These are phyloP conservation scores for Alternaria viburni DNA, from an alignment of 2,329 filamentous ascomycete genomes.

Conservation along the genomic window DNA sequence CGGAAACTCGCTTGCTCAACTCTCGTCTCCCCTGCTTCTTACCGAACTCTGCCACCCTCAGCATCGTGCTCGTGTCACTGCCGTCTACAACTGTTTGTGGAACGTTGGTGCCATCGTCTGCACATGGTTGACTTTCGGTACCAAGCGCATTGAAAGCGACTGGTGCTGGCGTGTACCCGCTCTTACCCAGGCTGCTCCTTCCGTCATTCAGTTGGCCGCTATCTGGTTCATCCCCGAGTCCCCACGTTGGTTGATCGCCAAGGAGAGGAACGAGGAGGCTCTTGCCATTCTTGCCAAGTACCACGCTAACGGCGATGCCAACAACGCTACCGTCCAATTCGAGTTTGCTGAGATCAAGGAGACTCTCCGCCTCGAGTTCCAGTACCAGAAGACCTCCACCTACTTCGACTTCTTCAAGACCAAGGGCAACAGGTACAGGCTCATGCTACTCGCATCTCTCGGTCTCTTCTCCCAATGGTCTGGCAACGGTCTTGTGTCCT, in stretches of 20 bases:
- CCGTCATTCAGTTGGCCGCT: conserved; percentile 65
- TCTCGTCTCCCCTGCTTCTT: conserved; percentile 68
- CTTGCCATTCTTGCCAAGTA: conserved; percentile 66
- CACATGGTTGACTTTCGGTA: conserved; percentile 62
- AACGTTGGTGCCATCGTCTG: conserved; percentile 65
- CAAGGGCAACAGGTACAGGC: conserved; percentile 68
- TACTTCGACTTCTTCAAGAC: conserved; percentile 69
- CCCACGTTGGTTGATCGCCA: conserved; percentile 66
- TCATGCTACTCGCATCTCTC: conserved; percentile 67
- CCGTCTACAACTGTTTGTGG: conserved; percentile 73
- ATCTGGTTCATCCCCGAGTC: conserved; percentile 69
- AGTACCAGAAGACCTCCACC: conserved; percentile 55
- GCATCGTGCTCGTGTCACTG: conserved; percentile 69
- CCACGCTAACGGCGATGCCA: conserved; percentile 66
- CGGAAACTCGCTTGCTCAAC: conserved; percentile 69
- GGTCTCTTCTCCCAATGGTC: conserved; percentile 73
- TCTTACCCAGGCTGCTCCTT: conserved; percentile 58
- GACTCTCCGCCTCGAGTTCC: conserved; percentile 65
- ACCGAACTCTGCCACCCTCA: conserved; percentile 73
- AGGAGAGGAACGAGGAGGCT: conserved; percentile 68
- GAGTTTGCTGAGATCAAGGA: conserved; percentile 71
- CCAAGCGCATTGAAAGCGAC: conserved; percentile 49
- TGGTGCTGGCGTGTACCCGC: conserved; percentile 62
- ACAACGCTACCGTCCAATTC: conserved; percentile 68
- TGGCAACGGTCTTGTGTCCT: conserved; percentile 70